Percentiles rank a stretch among this genome's conserved stretches.
These are phyloP conservation scores for Calonectria crousiana DNA, from an alignment of 2,329 filamentous ascomycete genomes.

Conservation along the genomic window DNA sequence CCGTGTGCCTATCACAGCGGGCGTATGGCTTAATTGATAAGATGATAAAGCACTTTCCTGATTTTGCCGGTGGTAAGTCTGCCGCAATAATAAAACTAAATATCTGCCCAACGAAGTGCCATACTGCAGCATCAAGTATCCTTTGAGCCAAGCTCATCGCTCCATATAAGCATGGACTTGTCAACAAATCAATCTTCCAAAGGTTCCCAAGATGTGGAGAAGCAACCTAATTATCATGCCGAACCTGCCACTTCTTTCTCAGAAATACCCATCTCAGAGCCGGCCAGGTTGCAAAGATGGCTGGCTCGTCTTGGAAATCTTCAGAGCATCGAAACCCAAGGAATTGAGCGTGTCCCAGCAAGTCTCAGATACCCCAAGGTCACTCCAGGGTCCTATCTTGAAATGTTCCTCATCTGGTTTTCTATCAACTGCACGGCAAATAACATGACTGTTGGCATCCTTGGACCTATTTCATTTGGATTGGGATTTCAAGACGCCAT, in stretches of 20 bases:
- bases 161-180: not conserved
- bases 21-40: not conserved
- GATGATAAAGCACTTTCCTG: not conserved
- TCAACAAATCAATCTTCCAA: not conserved
- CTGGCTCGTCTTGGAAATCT: not conserved
- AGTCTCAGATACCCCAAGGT: not conserved
- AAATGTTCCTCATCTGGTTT: slow-evolving; percentile 1
- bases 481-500: not conserved
- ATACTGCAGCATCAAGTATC: not conserved
- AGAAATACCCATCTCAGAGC: not conserved
- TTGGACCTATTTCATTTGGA: not conserved
- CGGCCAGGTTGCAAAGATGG: not conserved
- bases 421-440: slow-evolving; percentile 1
- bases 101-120: not conserved
- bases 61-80: not conserved
- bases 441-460: slow-evolving; percentile 2
- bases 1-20: not conserved
- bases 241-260: not conserved
- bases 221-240: not conserved
- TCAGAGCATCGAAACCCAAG: not conserved
- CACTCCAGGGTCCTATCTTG: not conserved
- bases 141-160: not conserved
- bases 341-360: not conserved
- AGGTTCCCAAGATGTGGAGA: not conserved
- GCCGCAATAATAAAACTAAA: not conserved